A percentile compares a stretch with the other conserved stretches of the same genome.
These are phyloP conservation scores for Sideroxylon spinosum DNA, from an alignment of 179 eudicot species.

Conservation along the genomic window DNA sequence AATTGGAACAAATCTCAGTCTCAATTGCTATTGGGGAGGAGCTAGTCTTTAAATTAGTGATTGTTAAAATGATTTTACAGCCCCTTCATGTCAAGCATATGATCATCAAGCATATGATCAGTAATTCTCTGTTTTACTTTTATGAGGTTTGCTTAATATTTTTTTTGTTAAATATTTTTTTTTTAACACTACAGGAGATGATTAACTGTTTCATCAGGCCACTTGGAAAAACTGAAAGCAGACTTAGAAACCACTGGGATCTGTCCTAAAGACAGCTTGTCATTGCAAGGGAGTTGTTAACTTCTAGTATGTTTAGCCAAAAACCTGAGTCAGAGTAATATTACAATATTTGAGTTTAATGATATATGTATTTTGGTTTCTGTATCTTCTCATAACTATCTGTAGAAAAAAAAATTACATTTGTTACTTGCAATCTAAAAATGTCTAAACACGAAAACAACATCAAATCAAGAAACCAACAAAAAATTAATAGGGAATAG, in stretches of 20 bases:
- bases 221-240: background rate
- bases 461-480: background rate
- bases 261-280: no score
- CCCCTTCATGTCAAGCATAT: no score
- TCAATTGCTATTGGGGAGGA: background rate
- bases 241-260: no score
- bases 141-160: no score
- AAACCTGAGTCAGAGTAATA: no score
- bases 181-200: background rate
- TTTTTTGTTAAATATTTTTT: no score
- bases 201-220: no score
- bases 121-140: background rate
- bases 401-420: no score
- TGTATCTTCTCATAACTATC: no score
- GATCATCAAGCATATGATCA: background rate
- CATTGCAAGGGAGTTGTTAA: background rate
- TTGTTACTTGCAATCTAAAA: conserved; percentile 7
- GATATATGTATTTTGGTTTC: no score
- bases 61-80: background rate
- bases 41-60: background rate
- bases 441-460: conserved; percentile 23
- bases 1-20: background rate
- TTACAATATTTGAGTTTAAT: no score
- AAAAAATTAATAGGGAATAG: background rate
- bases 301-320: background rate